These are phyloP conservation scores for Crataegus laevigata DNA, from an alignment of 306 rosid genomes.

Conservation along the genomic window DNA sequence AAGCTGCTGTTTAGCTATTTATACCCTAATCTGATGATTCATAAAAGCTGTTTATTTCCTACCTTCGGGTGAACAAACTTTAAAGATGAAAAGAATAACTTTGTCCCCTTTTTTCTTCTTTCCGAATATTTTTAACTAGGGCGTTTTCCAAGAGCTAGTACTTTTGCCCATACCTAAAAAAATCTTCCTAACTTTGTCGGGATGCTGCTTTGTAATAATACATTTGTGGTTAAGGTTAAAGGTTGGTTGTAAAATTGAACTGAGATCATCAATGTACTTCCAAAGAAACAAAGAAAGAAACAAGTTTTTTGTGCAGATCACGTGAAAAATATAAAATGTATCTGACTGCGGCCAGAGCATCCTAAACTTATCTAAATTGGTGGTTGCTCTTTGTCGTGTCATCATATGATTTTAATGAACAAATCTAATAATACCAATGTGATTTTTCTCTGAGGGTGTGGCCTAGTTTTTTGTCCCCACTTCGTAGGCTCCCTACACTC, in stretches of 20 bases:
- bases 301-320: not conserved
- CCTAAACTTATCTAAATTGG: not conserved
- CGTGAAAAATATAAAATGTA: not conserved
- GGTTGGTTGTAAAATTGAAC: not conserved
- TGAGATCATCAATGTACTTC: not conserved
- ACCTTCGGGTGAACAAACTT: not conserved
- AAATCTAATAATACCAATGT: not conserved
- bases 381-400: not conserved
- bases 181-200: not conserved
- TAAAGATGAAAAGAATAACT: not conserved
- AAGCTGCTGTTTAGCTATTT: not conserved
- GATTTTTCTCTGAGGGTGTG: not conserved
- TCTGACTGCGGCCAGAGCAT: not conserved
- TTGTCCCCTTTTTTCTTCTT: not conserved
- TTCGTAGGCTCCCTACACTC: not conserved
- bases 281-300: not conserved
- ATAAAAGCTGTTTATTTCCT: not conserved
- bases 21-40: not conserved
- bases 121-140: too few species aligned
- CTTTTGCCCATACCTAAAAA: not conserved
- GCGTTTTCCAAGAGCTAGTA: too few species aligned
- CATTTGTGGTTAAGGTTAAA: not conserved
- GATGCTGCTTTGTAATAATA: not conserved
- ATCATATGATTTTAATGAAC: not conserved
- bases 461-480: not conserved